These are phyloP conservation scores for Ascochyta rabiei DNA, from an alignment of 2,329 filamentous ascomycete genomes.

Conservation along the genomic window DNA sequence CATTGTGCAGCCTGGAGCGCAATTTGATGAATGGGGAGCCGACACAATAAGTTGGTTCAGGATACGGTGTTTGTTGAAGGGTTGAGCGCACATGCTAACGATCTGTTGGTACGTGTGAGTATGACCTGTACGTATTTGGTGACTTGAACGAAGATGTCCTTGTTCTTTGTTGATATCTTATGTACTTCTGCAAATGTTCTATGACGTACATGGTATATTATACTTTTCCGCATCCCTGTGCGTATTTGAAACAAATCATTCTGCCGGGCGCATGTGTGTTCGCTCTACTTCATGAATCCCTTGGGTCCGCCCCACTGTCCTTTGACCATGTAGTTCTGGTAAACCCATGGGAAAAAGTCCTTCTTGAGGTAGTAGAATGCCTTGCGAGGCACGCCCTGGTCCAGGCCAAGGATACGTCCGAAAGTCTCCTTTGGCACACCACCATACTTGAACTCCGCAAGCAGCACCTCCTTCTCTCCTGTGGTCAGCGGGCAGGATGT, in stretches of 20 bases:
- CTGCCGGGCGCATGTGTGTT: too few relatives aligned
- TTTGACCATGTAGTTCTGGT: constrained; percentile 65
- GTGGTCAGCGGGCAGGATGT: constrained; percentile 49
- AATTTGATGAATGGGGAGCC: background rate
- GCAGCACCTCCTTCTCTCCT: constrained; percentile 66
- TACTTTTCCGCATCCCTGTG: background rate
- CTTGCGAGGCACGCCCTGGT: constrained; percentile 62
- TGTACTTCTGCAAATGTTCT: background rate
- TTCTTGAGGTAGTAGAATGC: constrained; percentile 69
- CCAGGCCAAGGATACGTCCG: constrained; percentile 58
- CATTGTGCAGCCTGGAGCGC: background rate
- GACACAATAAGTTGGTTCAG: background rate
- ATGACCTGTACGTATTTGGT: background rate
- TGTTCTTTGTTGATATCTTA: background rate
- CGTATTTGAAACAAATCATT: background rate
- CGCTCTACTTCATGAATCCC: constrained; percentile 49
- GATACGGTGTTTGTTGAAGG: too few relatives aligned
- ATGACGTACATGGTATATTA: constrained; percentile 14
- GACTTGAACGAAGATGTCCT: background rate
- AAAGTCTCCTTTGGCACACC: constrained; percentile 69
- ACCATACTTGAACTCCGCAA: constrained; percentile 70
- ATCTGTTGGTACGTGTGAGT: background rate
- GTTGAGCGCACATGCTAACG: background rate
- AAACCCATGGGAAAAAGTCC: constrained; percentile 72
- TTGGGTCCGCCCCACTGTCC: constrained; percentile 67